Conservation (phyloP, 768 basidiomycete genomes). For the Auriscalpium orientale region DNA sequence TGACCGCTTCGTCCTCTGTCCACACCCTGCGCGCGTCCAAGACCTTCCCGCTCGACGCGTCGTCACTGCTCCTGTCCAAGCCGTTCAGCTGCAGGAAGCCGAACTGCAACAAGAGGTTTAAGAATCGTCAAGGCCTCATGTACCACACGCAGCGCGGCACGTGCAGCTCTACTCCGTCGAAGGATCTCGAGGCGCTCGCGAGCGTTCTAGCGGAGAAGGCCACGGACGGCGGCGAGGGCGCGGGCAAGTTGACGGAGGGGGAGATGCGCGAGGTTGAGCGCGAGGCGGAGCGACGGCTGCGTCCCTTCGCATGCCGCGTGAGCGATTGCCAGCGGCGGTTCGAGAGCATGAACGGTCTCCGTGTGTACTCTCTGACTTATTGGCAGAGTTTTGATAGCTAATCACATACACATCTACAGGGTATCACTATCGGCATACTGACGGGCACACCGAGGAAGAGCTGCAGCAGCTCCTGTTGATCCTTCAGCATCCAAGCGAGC, state of each 20-base stretch:
- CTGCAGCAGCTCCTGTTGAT: too few relatives aligned
- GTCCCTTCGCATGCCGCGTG: conserved; percentile 87
- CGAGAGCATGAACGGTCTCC: conserved; percentile 97
- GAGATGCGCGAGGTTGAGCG: conserved; percentile 68
- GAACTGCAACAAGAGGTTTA: conserved; percentile 93
- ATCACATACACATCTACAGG: too few relatives aligned
- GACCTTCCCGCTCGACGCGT: conserved; percentile 41
- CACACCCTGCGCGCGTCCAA: conserved; percentile 32
- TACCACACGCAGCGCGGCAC: conserved; percentile 91
- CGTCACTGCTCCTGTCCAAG: conserved; percentile 67
- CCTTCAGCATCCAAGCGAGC: too few relatives aligned
- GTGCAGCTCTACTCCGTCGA: conserved; percentile 90
- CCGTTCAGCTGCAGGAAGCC: conserved; percentile 92
- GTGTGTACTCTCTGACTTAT: too few relatives aligned
- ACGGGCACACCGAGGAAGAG: too few relatives aligned
- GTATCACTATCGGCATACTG: too few relatives aligned
- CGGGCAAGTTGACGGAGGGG: conserved; percentile 42
- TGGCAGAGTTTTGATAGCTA: too few relatives aligned
- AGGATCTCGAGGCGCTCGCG: conserved; percentile 72
- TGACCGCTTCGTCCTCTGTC: conserved; percentile 16
- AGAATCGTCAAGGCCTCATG: conserved; percentile 92
- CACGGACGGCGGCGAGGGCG: conserved; percentile 25
- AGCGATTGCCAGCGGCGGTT: conserved; percentile 83
- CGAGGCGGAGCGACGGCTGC: conserved; percentile 74
- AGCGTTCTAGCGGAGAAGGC: conserved; percentile 52